Base-by-base conservation (phyloP, 345 rosid species). In the Xanthoceras sorbifolium region DNA sequence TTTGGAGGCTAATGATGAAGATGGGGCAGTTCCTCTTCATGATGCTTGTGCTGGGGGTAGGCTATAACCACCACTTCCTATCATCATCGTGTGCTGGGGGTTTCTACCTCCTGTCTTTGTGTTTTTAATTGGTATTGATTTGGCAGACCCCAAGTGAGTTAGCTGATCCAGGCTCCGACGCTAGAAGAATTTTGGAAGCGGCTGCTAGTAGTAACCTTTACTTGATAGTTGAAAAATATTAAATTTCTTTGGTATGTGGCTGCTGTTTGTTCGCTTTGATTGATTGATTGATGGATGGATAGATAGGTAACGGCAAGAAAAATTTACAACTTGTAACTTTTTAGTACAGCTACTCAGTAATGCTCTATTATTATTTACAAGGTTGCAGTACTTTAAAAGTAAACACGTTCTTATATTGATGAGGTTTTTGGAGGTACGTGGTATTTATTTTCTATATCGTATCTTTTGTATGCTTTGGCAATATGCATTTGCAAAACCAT, bases 1-100 rank as follows among this genome's bases (percentile, higher is more conserved):
- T 78, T 69, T 96, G 76, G 99, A 96, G 82, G 86, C 87, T 29
- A 88, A 82, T 84, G 99, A 96, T 78, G 98, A 92, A 84, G 98
- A 96, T 14, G 99, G 97, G 46, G 98, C 97, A 1, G 76, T 96
- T 82, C 98, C 99, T 79, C 73, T 96, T 68, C 99, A 96, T 72
- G 99, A 93, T 89, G 97, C 97, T 67, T 92, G 93, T 85, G 97
- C 97, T 0, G 92, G 96, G 82, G 98, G 98, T 95, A 78, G 81
- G 77, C 68, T 60, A 11, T 57, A 23, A 40, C 8, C 22, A 8
- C 20, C 4, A n/a, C 10, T 50, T 75, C 22, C 18, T 76, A 10
- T 29, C 7, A 15, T 60, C 48, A 25, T 65, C 12, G 28, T 69
- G 22, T 48, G 69, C 23, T n/a, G n/a, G n/a, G 7, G 29, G 59